Evolutionary conservation across 495 filamentous ascomycete species (phyloP), one percentile per base, ranked within the genome.

Genomic region (Endocarpon pusillum): DNA sequence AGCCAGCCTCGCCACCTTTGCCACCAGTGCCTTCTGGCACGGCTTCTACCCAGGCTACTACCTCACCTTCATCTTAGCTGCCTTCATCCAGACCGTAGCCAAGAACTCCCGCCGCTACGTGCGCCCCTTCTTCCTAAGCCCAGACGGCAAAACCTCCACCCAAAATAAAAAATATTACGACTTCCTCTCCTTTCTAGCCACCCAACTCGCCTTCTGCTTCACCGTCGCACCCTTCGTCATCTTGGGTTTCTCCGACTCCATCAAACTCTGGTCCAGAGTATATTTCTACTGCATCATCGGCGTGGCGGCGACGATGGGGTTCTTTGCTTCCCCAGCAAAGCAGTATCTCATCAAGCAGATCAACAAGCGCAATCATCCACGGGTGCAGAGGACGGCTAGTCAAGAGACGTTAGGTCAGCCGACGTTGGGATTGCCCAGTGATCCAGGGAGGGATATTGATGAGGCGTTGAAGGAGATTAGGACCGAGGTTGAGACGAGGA

Each of bases 21-120:
- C 71, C 5, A 96, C 89, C 19, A 85, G 78, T 43, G 89, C 89
- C 1, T 79, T 96, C 49, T 97, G 89, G 89, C 89, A 97, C 52
- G 89, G 89, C 12, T 94, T 96, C 58, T 89, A 89, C 42, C 89
- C 91, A 0, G 89, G 89, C 3, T 97, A 97, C 53, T 96, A 97
- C 53, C 51, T 97, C 32, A 65, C 81, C 6, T 97, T 97, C 41
- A 55, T 94, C 33, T 65, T 94, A 14, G 89, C 81, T 1, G 78
- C 79, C 14, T 81, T 97, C 41, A 66, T 93, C 24, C 89, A 97
- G 53, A 91, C 81, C 2, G 75, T 77, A 19, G 91, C 91, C 7
- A 97, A 97, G 62, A 81, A 92, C 46, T 75, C 76, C 59, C 89
- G 89, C 34, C 83, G 89, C 30, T 65, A 85, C 52, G 52, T 93